Percentiles rank a stretch among this genome's conserved stretches.
Evolutionary conservation across 345 rosid genomes (phyloP).

Genomic region (Moricandia arvensis): DNA sequence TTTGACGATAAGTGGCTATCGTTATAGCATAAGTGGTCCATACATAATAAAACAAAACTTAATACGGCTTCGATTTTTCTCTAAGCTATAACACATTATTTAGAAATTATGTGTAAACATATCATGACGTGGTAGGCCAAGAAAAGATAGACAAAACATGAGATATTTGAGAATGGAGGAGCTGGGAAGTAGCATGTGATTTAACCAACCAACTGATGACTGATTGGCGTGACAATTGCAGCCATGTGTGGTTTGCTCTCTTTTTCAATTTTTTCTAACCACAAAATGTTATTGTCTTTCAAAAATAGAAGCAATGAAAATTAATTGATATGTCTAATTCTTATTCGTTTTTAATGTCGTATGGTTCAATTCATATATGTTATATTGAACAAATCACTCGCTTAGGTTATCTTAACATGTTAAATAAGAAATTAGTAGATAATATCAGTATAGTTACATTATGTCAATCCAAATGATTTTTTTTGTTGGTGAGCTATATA

Average conservation of each 20-base stretch:
- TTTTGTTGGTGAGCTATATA: not conserved
- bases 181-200: slow-evolving; percentile 30
- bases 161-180: slow-evolving; percentile 6
- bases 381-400: not conserved
- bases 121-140: not conserved
- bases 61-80: slow-evolving; percentile 23
- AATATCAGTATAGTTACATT: not conserved
- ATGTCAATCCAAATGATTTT: not conserved
- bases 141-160: not conserved
- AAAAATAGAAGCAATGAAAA: not conserved
- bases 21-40: slow-evolving; percentile 15
- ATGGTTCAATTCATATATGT: not conserved
- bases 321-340: not conserved
- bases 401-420: not conserved
- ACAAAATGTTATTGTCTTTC: not conserved
- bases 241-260: slow-evolving; percentile 26
- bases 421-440: not conserved
- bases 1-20: slow-evolving; percentile 17
- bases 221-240: slow-evolving; percentile 24
- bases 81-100: not conserved
- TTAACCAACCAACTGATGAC: slow-evolving; percentile 35
- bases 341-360: not conserved
- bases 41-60: slow-evolving; percentile 5
- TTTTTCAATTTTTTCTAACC: slow-evolving; percentile 14
- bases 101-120: not conserved